Base-by-base conservation (phyloP, 768 basidiomycete genomes). In the Mycena amicta region DNA sequence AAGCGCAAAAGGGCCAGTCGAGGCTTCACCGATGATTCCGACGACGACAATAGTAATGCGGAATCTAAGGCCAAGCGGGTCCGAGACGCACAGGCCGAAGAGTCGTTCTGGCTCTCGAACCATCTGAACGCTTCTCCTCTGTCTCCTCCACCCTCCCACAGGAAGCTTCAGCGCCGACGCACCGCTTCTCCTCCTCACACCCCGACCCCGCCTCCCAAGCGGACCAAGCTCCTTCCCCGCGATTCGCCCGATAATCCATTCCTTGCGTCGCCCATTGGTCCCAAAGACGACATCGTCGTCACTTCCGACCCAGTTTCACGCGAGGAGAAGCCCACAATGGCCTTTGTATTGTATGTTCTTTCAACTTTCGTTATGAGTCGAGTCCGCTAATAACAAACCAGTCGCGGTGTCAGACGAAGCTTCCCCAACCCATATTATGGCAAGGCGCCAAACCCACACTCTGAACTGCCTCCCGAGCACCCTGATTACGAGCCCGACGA, bases 191-290 rank as follows among this genome's bases (percentile, higher is more conserved):
- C 47, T 22, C 47, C 47, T 11, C 26, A 49, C 26, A 49, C 47
- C 4, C 47, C 47, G 11, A 49, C 47, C 11, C 47, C 47, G n/a
- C 47, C 47, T 26, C n/a, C 26, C 22, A 49, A 49, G n/a, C 47
- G 25, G 26, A 8, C 47, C 13, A 49, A 49, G 12, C 47, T 26
- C n/a, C 6, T 6, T 20, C 11, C 27, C 47, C 77, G 80, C 8
- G 82, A 81, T 65, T 80, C 82, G 12, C 82, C 81, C 12, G 72
- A 81, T 49, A 83, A 83, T 33, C 82, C 83, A 1, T 83, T 83
- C 72, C 70, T 83, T 25, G 55, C 55, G 8, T 62, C 67, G 3
- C 61, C 61, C 22, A 23, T 59, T 31, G 61, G 46, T 3, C 22
- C 52, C 37, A 29, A 57, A 25, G 70, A 68, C 18, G 61, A 65